A percentile compares a stretch with the other conserved stretches of the same genome.
Conservation (phyloP, 2,329 filamentous ascomycete species). For the Alternaria burnsii region DNA sequence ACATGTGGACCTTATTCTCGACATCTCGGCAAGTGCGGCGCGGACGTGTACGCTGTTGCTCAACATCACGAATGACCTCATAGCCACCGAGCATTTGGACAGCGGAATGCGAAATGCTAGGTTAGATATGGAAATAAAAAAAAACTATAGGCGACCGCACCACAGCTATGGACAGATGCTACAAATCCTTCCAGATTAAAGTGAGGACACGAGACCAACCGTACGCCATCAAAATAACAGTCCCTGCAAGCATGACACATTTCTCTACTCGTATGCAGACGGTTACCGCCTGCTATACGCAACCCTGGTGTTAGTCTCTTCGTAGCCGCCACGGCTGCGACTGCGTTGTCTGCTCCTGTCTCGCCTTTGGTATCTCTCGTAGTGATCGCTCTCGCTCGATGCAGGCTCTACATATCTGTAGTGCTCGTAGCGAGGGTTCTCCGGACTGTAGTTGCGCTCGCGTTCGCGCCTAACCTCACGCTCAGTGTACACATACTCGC, state of each 20-base stretch:
- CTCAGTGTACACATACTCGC: constrained; percentile 56
- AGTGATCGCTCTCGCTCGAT: constrained; percentile 41
- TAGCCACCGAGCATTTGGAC: constrained; percentile 2
- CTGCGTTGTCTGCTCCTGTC: constrained; percentile 41
- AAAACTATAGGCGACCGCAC: not conserved
- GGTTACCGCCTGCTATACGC: constrained; percentile 35
- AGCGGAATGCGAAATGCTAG: not conserved
- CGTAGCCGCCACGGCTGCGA: constrained; percentile 40
- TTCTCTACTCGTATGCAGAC: not conserved
- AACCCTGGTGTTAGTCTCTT: constrained; percentile 46
- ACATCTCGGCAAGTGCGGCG: constrained; percentile 9
- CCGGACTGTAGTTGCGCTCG: constrained; percentile 48
- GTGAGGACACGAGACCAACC: not conserved
- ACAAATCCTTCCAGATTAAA: not conserved
- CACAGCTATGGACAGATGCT: not conserved
- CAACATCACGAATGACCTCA: constrained; percentile 14
- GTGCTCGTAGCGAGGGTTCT: constrained; percentile 54
- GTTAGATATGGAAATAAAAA: not conserved
- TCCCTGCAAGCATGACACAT: not conserved
- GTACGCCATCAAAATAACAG: not conserved
- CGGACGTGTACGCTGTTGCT: constrained; percentile 2
- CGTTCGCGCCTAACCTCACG: constrained; percentile 55
- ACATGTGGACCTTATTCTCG: constrained; percentile 6
- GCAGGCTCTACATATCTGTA: constrained; percentile 58
- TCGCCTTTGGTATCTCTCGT: constrained; percentile 34